Conservation (phyloP, 2,329 filamentous ascomycete genomes). For the Celoporthe dispersa region DNA sequence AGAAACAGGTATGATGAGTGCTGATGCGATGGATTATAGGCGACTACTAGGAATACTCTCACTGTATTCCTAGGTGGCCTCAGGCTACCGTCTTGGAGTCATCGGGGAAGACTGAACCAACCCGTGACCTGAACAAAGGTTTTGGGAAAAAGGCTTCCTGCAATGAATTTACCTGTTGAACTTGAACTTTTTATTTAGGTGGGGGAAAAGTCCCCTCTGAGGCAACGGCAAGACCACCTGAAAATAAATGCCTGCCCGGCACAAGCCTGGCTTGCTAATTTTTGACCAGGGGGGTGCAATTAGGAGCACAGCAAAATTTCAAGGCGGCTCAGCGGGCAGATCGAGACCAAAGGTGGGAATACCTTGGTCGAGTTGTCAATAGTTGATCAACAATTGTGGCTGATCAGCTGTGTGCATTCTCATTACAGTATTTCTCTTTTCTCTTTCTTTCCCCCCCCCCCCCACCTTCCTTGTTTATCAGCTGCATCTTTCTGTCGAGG, state of each 20-base stretch:
- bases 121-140: neutral
- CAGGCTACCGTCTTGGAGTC: slow-evolving; percentile 67
- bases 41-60: slow-evolving; percentile 77
- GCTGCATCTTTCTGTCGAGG: neutral
- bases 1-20: slow-evolving; percentile 35
- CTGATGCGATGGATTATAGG: slow-evolving; percentile 36
- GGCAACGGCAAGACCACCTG: slow-evolving; percentile 4
- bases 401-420: neutral
- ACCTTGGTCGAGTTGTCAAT: neutral
- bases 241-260: slow-evolving; percentile 11
- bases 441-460: neutral
- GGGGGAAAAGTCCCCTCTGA: slow-evolving; percentile 21
- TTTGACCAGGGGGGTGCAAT: neutral
- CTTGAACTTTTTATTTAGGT: slow-evolving; percentile 30
- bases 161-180: slow-evolving; percentile 17
- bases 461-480: too few relatives aligned
- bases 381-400: neutral
- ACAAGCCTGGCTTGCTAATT: neutral
- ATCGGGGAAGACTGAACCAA: slow-evolving; percentile 49
- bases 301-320: neutral
- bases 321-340: neutral
- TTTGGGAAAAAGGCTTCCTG: slow-evolving; percentile 11
- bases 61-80: slow-evolving; percentile 74
- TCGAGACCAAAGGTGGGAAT: neutral
- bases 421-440: neutral